Evolutionary conservation across 2,329 filamentous ascomycete genomes (phyloP), one percentile per base, ranked within the genome.

Genomic region (Emmonsiellopsis sp.): DNA sequence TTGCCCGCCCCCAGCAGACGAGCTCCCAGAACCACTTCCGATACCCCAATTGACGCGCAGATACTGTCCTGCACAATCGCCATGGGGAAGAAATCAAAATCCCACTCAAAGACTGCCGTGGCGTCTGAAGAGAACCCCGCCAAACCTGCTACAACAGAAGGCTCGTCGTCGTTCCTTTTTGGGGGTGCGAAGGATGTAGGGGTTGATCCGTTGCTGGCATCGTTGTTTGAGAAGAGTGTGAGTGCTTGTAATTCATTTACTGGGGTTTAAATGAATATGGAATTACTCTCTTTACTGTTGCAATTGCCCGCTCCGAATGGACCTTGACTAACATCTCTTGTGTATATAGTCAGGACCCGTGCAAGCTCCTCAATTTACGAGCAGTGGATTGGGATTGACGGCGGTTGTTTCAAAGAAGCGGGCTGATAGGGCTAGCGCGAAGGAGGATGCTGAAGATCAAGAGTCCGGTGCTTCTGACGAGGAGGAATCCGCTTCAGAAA

Each of bases 191-290:
- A 48, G 30, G 43, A 84, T 52, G 80, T 80, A 67, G 76, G 77
- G 55, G 75, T 89, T 56, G 86, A 90, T 74, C 84, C 86, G 67
- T 73, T 77, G 53, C 75, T 90, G 60, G 78, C 84, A 63, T 83
- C 84, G 57, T 77, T 90, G 40, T 90, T 90, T 71, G 79, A 84
- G 54, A 75, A 78, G 54, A 89, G 86, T 75, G 86, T 89, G 79
- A 73, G 84, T 79, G 10, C 15, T 45, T 41, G 30, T 5, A 11
- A 41, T 40, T 13, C 20, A 31, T 26, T 15, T 32, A 32, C 10
- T 7, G n/a, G 10, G 13, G 8, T 26, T 7, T 37, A 20, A 13
- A 15, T 40, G 2, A 13, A 15, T 40, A 1, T 11, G 20, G 20
- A 41, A 11, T 16, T 41, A 41, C 45, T 37, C 20, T 50, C 13